Percentiles rank a stretch among this genome's conserved stretches.
Conservation (phyloP, 371 early-diverging fungal genomes). For the Capniomyces stellatus region DNA sequence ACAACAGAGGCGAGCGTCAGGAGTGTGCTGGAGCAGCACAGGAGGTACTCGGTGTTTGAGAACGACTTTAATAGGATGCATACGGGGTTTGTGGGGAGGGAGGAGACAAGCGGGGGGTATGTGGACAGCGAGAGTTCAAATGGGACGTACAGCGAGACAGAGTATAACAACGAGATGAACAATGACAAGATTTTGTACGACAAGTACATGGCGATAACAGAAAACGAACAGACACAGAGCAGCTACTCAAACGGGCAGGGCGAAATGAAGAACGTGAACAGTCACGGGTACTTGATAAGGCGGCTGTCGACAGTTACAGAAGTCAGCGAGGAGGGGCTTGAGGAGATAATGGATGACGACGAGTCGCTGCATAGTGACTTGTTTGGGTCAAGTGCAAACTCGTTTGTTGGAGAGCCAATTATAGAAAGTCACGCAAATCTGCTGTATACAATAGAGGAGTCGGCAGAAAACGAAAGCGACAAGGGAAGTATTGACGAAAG, state of each 20-base stretch:
- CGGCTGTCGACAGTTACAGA: neutral
- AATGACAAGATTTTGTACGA: neutral
- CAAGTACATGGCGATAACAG: neutral
- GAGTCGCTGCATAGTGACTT: neutral
- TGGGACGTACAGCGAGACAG: neutral
- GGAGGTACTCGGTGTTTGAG: neutral
- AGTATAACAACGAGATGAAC: neutral
- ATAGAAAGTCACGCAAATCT: neutral
- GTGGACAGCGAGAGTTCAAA: neutral
- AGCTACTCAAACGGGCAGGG: neutral
- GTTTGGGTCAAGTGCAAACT: neutral
- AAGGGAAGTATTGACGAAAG: neutral
- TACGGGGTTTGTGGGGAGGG: neutral
- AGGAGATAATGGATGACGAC: neutral
- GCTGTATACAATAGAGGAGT: neutral
- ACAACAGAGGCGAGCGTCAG: slow-evolving; percentile 14
- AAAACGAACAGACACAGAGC: too few species aligned
- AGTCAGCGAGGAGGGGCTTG: neutral
- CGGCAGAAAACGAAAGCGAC: neutral
- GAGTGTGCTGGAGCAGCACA: neutral
- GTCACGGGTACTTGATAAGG: neutral
- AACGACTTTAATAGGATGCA: neutral
- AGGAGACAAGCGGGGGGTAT: neutral
- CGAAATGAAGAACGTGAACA: neutral
- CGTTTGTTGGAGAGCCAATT: neutral